phyloP scores from a whole-genome alignment of 1,139 yeast genomes.

The Suhomyces atakaporum region DNA sequence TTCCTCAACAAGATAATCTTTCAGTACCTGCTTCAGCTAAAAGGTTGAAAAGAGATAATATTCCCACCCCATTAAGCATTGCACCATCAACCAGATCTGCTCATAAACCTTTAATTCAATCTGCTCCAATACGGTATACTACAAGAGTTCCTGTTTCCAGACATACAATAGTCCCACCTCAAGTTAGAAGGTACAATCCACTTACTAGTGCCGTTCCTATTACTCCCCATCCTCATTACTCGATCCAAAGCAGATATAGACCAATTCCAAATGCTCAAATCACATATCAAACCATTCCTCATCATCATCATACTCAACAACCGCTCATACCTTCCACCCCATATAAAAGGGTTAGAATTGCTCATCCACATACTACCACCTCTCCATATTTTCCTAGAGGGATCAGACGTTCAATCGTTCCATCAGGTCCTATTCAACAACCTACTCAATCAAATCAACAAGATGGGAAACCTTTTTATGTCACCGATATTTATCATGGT shows the following conservation, averaged over 20 bases:
- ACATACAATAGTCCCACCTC: conserved; percentile 11
- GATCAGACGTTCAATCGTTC: conserved; percentile 5
- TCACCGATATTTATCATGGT: conserved; percentile 53
- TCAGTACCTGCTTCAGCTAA: conserved; percentile 31
- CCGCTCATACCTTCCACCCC: conserved; percentile 10
- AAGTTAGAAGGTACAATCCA: conserved; percentile 1
- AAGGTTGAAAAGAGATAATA: conserved; percentile 44
- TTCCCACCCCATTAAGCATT: conserved; percentile 46
- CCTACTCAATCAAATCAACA: conserved; percentile 2
- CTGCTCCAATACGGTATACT: conserved; percentile 44
- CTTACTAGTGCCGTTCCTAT: conserved; percentile 1
- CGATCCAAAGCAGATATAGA: conserved; percentile 16
- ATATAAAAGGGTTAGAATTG: conserved; percentile 9
- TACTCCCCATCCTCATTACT: conserved; percentile 3
- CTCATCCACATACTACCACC: conserved; percentile 17
- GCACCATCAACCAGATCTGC: conserved; percentile 9
- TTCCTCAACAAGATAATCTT: conserved; percentile 18
- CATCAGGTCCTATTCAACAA: conserved; percentile 1
- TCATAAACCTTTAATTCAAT: conserved; percentile 37
- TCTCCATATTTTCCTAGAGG: conserved; percentile 17
- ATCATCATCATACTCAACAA: conserved; percentile 1
- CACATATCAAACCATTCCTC: conserved; percentile 15
- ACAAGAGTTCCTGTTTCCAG: conserved; percentile 9
- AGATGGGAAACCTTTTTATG: conserved; percentile 19
- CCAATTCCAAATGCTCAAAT: conserved; percentile 20